Evolutionary conservation across 805 yeast species (phyloP), one percentile per base, ranked within the genome.

Genomic region (Kodamaea nitidulidarum): DNA sequence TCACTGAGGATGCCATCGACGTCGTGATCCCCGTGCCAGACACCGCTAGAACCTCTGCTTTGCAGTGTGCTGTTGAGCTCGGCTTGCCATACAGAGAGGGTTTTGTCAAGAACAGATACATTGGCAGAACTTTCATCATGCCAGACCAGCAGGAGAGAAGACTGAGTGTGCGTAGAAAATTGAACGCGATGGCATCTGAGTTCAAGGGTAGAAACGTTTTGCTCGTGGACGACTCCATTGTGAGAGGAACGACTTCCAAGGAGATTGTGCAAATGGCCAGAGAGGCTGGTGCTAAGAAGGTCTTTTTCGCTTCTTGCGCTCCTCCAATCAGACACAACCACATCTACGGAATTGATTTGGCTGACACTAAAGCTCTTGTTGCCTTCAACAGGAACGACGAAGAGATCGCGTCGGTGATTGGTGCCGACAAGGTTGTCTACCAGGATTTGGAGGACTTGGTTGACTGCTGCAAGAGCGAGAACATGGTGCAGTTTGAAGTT

Each of bases 11-110:
- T 15, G 77, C 77, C 44, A 82, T 93, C 40, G 98, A 93, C 54
- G 98, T 91, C 34, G 95, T 93, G 27, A 87, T 93, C 42, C 97
- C 98, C 2, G 98, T 93, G 10, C 98, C 98, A 8, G 98, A 93
- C 61, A 93, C 98, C 6, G 82, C 98, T n/a, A 78, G 98, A 63
- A 90, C 95, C 31, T 82, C 96, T 15, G 98, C 98, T 1, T 65
- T 90, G 44, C 93, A 93, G 58, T 84, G 95, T 63, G 91, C 98
- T 1, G 90, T 84, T 26, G 71, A 80, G 35, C 71, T 93, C 46
- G 76, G 79, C 34, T 58, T 88, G 14, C 95, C 95, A 14, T 93
- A 88, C 66, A 78, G 98, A 57, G 98, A 93, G 67, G 98, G 97
- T 17, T 93, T 93, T 58, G 95, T 93, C 47, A 93, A 93, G 63